A percentile compares a stretch with the other conserved stretches of the same genome.
Evolutionary conservation across 306 rosid genomes (phyloP).

Genomic region (Myrica gale): DNA sequence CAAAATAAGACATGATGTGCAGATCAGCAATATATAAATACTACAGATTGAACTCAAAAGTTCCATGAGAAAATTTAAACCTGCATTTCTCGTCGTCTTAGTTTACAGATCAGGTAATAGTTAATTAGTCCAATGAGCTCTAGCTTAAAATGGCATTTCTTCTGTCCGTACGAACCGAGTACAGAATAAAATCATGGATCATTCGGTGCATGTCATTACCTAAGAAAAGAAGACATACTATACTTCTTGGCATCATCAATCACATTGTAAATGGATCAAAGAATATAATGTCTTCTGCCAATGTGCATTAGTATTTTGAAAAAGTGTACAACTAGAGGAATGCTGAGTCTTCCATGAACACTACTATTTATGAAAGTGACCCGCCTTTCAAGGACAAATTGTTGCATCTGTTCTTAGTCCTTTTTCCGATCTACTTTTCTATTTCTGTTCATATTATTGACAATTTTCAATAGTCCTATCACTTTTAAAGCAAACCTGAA

Average conservation of each 20-base stretch:
- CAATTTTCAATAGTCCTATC: slow-evolving; percentile 15
- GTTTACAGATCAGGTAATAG: not conserved
- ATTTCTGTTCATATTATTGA: not conserved
- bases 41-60: not conserved
- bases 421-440: not conserved
- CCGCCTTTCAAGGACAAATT: not conserved
- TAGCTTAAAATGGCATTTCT: no score
- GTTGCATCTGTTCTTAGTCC: no score
- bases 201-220: no score
- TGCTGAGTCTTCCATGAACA: not conserved
- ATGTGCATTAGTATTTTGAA: not conserved
- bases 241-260: not conserved
- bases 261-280: not conserved
- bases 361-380: not conserved
- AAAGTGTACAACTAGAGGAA: not conserved
- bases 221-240: not conserved
- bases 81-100: not conserved
- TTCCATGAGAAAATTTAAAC: not conserved
- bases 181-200: no score
- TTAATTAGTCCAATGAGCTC: not conserved
- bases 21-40: not conserved
- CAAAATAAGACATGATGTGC: not conserved
- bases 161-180: no score
- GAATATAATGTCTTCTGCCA: not conserved
- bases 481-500: not conserved